Percentiles rank a stretch among this genome's conserved stretches.
Conservation (phyloP, 2,329 filamentous ascomycete species). For the Xylaria sp. region DNA sequence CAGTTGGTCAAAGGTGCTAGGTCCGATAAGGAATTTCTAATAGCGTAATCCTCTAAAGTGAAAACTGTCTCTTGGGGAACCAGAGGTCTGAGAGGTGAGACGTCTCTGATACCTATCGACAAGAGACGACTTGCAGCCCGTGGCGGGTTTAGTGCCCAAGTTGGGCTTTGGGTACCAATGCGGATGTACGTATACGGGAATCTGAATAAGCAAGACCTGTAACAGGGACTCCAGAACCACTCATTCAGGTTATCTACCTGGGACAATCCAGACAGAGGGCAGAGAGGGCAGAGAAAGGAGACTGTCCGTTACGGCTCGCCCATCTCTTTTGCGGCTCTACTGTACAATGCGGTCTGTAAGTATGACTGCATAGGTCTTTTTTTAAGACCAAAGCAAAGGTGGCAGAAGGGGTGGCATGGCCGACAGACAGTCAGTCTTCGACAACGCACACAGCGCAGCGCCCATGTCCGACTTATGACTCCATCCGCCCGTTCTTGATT, state of each 20-base stretch:
- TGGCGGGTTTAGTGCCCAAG: constrained; percentile 33
- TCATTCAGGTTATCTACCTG: no score
- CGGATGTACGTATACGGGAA: constrained; percentile 17
- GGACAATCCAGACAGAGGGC: constrained; percentile 1
- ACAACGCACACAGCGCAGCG: constrained; percentile 25
- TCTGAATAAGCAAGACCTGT: constrained; percentile 29
- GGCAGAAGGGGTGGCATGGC: background rate
- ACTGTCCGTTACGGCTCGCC: background rate
- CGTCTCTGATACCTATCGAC: constrained; percentile 1
- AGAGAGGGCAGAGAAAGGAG: constrained; percentile 19
- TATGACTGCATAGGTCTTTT: constrained; percentile 6
- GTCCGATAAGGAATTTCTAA: constrained; percentile 13
- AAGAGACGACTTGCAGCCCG: background rate
- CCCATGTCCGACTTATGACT: constrained; percentile 29
- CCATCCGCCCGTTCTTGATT: constrained; percentile 22
- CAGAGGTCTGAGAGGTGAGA: background rate
- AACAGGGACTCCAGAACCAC: constrained; percentile 5
- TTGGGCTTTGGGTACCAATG: constrained; percentile 43
- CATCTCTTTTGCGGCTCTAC: constrained; percentile 19
- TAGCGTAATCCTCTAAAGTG: constrained; percentile 16
- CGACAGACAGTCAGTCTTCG: constrained; percentile 6
- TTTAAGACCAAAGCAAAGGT: background rate
- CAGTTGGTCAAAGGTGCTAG: constrained; percentile 1
- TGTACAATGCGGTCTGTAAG: constrained; percentile 1
- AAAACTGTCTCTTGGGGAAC: constrained; percentile 7